phyloP scores from a whole-genome alignment of 495 filamentous ascomycete species.

The Tricharina praecox region DNA sequence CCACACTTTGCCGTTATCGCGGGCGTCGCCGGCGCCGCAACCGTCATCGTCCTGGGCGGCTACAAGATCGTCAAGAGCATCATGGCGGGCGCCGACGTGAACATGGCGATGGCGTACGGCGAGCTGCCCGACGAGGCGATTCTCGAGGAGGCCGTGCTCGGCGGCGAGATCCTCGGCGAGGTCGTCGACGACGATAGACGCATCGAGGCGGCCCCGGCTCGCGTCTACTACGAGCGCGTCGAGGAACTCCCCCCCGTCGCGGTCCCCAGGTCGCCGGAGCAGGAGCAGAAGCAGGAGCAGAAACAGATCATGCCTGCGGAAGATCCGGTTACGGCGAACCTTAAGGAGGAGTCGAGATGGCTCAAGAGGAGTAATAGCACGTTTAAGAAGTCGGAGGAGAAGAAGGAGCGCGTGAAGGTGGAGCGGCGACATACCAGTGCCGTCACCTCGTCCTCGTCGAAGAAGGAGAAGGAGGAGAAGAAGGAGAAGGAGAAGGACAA shows the following conservation, averaged over 20 bases:
- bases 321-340: neutral
- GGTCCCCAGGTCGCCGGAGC: slow-evolving; percentile 11
- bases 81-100: slow-evolving; percentile 25
- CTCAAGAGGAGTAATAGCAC: too few relatives aligned
- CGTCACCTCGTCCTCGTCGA: slow-evolving; percentile 8
- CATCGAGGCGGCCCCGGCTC: neutral
- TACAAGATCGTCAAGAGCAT: slow-evolving; percentile 94
- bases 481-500: slow-evolving; percentile 8
- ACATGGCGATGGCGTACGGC: slow-evolving; percentile 28
- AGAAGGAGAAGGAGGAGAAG: slow-evolving; percentile 13
- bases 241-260: slow-evolving; percentile 11
- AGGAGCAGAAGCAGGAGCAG: slow-evolving; percentile 13
- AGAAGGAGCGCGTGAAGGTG: slow-evolving; percentile 8
- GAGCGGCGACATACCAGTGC: slow-evolving; percentile 10
- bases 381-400: slow-evolving; percentile 1
- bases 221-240: neutral
- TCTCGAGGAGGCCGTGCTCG: slow-evolving; percentile 32
- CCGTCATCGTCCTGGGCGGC: slow-evolving; percentile 83
- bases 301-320: neutral
- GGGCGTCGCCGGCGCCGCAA: slow-evolving; percentile 73
- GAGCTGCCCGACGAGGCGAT: slow-evolving; percentile 42
- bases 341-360: slow-evolving; percentile 3
- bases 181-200: slow-evolving; percentile 10
- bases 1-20: slow-evolving; percentile 90
- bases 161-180: slow-evolving; percentile 2